A percentile compares a stretch with the other conserved stretches of the same genome.
Conservation (phyloP, 441 rosid genomes). For the Gossypium schwendimanii region DNA sequence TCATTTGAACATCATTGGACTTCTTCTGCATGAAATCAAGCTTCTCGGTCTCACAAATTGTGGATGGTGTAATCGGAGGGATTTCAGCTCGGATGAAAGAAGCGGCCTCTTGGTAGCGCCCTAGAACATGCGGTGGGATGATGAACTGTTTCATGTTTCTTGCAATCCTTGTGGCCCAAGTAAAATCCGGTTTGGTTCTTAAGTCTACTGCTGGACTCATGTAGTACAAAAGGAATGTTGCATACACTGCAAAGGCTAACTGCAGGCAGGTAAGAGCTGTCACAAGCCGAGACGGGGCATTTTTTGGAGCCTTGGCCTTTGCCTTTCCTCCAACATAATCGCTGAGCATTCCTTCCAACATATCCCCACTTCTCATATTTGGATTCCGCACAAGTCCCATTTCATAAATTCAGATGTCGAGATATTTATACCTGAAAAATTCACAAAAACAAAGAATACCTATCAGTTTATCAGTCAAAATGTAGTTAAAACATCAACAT, state of each 20-base stretch:
- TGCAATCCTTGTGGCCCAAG: conserved; percentile 81
- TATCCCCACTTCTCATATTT: conserved; percentile 53
- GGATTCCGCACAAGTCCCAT: conserved; percentile 65
- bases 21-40: conserved; percentile 87
- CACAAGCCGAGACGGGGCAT: conserved; percentile 51
- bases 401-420: conserved; percentile 4
- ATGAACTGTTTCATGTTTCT: conserved; percentile 65
- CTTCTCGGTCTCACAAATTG: conserved; percentile 76
- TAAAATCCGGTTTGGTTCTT: conserved; percentile 65
- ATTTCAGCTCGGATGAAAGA: conserved; percentile 31
- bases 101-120: conserved; percentile 54
- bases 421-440: conserved; percentile 13
- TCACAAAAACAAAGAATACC: background rate
- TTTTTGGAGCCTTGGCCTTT: conserved; percentile 35
- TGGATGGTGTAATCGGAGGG: conserved; percentile 31
- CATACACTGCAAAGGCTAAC: conserved; percentile 78
- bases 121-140: conserved; percentile 56
- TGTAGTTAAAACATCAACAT: background rate
- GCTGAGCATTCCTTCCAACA: conserved; percentile 61
- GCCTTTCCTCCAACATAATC: conserved; percentile 53
- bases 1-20: conserved; percentile 65
- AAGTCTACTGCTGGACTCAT: conserved; percentile 82
- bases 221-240: conserved; percentile 77
- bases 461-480: conserved; percentile 5
- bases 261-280: conserved; percentile 70